Evolutionary conservation across 208 protist genomes (phyloP).

Genomic region (Vickermania ingenoplastis): DNA sequence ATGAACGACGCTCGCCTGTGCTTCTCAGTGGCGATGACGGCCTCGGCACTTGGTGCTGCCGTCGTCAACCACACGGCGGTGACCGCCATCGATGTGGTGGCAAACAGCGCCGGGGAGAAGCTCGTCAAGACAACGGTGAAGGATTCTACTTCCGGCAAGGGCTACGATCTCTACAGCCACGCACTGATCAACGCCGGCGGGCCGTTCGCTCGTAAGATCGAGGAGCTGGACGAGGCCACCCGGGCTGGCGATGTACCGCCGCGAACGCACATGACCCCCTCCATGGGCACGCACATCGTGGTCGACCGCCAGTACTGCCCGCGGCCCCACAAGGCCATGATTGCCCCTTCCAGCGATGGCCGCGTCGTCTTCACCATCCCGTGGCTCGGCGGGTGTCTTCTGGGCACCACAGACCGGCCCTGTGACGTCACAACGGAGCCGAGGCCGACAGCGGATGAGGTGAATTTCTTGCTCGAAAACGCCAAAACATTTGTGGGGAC

Average conservation of each 20-base stretch:
- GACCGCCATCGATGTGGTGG: constrained; percentile 38
- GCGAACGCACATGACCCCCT: constrained; percentile 43
- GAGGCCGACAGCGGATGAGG: constrained; percentile 44
- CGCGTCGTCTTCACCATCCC: constrained; percentile 91
- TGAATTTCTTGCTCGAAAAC: constrained; percentile 83
- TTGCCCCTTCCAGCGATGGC: constrained; percentile 88
- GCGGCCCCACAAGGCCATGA: constrained; percentile 55
- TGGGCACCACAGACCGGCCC: constrained; percentile 90
- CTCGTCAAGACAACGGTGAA: constrained; percentile 65
- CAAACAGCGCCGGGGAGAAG: constrained; percentile 29
- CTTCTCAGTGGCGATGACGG: constrained; percentile 88
- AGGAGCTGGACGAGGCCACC: constrained; percentile 60
- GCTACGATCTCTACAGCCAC: constrained; percentile 73
- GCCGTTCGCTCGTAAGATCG: constrained; percentile 72
- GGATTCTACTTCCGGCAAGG: constrained; percentile 66
- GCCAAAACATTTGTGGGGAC: constrained; percentile 44
- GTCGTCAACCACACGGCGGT: constrained; percentile 91
- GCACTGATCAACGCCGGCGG: constrained; percentile 88
- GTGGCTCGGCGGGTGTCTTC: constrained; percentile 88
- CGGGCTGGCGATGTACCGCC: constrained; percentile 11
- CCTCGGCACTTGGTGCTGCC: constrained; percentile 82
- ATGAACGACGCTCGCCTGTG: constrained; percentile 96
- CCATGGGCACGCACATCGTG: constrained; percentile 78
- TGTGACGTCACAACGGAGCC: constrained; percentile 59
- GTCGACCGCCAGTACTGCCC: constrained; percentile 78